Evolutionary conservation across 306 rosid species (phyloP), one percentile per base, ranked within the genome.

Genomic region (Medicago ruthenica): DNA sequence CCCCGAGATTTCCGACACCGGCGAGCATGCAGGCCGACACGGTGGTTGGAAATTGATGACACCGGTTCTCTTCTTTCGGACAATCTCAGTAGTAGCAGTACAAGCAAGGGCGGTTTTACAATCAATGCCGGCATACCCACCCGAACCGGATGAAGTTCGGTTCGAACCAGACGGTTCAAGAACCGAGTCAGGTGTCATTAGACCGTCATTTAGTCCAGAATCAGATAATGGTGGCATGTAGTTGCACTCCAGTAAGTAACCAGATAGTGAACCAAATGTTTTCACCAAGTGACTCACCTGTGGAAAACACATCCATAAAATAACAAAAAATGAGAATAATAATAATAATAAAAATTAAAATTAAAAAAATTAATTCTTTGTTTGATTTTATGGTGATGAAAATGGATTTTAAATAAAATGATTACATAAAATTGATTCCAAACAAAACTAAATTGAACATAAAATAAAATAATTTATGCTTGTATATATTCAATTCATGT

Each of bases 31-130:
- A 24, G 96, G 87, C n/a, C 88, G 75, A 72, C 86, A 89, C 12
- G 78, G 78, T 17, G 73, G 78, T 16, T 74, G 78, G 42, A 24
- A 63, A 63, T 18, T 4, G 2, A 73, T 67, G 41, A 51, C 47
- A 83, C 85, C 50, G 17, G 83, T 87, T 20, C 97, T 83, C 83
- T 79, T 90, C 74, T 89, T 87, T 79, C 92, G 74, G 22, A 89
- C 97, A 22, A 91, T 14, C 50, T 91, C 97, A 3, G 84, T 88
- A 7, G 97, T 85, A 0, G 99, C 97, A 4, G 98, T 90, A 78
- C 89, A 92, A 7, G 77, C 87, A 1, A 92, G 34, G 0, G 89
- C 16, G 15, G 73, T 45, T 81, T 79, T 76, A 58, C 85, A 84
- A 55, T 89, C 96, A 62, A 80, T 70, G 5, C 82, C 87, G 0